phyloP scores from a whole-genome alignment of 2,329 filamentous ascomycete species.

The Dothiorella sarmentorum region DNA sequence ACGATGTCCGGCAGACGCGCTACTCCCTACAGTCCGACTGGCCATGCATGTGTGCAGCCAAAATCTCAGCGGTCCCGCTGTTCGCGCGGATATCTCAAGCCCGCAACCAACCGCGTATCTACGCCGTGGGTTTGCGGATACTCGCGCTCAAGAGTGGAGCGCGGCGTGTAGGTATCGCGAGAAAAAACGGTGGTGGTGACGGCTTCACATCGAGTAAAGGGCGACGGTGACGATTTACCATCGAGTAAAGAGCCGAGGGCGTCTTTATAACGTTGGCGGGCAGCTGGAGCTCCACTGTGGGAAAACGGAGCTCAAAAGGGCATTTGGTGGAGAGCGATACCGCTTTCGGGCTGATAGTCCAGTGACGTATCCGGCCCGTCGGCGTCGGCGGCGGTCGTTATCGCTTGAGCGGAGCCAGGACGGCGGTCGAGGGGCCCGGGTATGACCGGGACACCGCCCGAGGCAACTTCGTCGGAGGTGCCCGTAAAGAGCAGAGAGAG shows the following conservation, averaged over 20 bases:
- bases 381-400: not conserved
- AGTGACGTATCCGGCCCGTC: slow-evolving; percentile 9
- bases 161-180: not conserved
- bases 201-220: slow-evolving; percentile 7
- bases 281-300: no score
- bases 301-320: not conserved
- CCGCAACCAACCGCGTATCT: no score
- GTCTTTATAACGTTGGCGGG: not conserved
- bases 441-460: no score
- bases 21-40: no score
- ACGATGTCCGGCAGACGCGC: no score
- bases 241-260: not conserved
- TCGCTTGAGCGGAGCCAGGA: slow-evolving; percentile 6
- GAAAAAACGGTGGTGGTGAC: not conserved
- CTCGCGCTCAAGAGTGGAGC: not conserved
- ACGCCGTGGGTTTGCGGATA: no score
- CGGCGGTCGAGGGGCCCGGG: slow-evolving; percentile 8
- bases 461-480: slow-evolving; percentile 8
- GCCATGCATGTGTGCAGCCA: no score
- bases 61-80: no score
- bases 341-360: slow-evolving; percentile 5
- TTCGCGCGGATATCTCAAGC: no score
- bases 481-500: not conserved
- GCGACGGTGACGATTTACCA: not conserved
- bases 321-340: slow-evolving; percentile 1